These are phyloP conservation scores for Starmerella asiatica DNA, from an alignment of 805 yeast species.

Conservation along the genomic window DNA sequence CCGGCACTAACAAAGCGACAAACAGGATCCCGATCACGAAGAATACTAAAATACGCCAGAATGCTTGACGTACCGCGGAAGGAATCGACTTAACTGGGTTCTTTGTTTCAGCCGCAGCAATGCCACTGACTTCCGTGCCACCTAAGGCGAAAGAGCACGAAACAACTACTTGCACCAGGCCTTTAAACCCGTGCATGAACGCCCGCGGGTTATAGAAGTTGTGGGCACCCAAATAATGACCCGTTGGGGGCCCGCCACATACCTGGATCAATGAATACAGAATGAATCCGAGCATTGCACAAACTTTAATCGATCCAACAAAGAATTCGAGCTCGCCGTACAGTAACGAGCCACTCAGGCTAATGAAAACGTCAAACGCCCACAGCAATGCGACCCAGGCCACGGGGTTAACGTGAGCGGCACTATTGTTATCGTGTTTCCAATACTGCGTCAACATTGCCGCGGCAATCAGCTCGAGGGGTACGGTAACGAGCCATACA, in stretches of 20 bases:
- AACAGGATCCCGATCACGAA: slow-evolving; percentile 49
- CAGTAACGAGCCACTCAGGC: slow-evolving; percentile 43
- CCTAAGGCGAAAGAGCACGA: slow-evolving; percentile 51
- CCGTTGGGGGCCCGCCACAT: slow-evolving; percentile 52
- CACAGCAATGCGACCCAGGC: slow-evolving; percentile 48
- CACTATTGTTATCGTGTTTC: slow-evolving; percentile 30
- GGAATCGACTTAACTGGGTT: slow-evolving; percentile 59
- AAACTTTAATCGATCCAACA: slow-evolving; percentile 43
- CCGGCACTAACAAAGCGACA: slow-evolving; percentile 56
- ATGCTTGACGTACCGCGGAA: slow-evolving; percentile 53
- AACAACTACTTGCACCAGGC: slow-evolving; percentile 48
- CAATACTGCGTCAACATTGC: slow-evolving; percentile 42
- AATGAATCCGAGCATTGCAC: slow-evolving; percentile 47
- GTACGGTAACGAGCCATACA: slow-evolving; percentile 47
- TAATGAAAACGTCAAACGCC: slow-evolving; percentile 36
- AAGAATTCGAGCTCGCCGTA: slow-evolving; percentile 59
- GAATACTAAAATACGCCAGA: slow-evolving; percentile 54
- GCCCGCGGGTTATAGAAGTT: slow-evolving; percentile 53
- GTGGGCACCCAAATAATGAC: slow-evolving; percentile 41
- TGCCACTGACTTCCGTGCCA: slow-evolving; percentile 58
- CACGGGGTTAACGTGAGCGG: slow-evolving; percentile 35
- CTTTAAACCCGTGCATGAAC: slow-evolving; percentile 50
- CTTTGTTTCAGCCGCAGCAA: slow-evolving; percentile 61
- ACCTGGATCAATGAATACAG: slow-evolving; percentile 41
- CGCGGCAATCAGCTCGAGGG: slow-evolving; percentile 46